Evolutionary conservation across 805 yeast species (phyloP).

Genomic region (Debaryomyces tyrocola): DNA sequence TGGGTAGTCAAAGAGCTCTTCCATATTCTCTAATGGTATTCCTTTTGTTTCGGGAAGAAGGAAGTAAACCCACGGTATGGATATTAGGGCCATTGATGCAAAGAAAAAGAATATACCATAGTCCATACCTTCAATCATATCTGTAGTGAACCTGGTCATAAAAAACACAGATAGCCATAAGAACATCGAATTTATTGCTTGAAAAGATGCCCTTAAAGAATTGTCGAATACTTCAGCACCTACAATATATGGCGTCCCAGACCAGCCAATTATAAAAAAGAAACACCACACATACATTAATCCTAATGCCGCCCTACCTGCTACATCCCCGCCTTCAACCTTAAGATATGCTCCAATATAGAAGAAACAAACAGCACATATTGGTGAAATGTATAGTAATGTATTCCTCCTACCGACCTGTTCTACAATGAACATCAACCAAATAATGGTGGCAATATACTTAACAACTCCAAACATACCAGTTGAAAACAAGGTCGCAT

Average conservation of each 20-base stretch:
- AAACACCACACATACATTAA: slow-evolving; percentile 48
- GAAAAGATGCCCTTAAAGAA: slow-evolving; percentile 41
- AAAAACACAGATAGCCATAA: slow-evolving; percentile 54
- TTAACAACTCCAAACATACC: slow-evolving; percentile 55
- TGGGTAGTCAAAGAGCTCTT: no score
- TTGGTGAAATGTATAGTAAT: slow-evolving; percentile 33
- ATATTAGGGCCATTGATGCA: slow-evolving; percentile 27
- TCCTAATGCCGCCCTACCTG: slow-evolving; percentile 47
- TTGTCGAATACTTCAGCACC: slow-evolving; percentile 47
- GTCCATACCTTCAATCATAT: slow-evolving; percentile 43
- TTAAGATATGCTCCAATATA: slow-evolving; percentile 50
- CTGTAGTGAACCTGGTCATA: slow-evolving; percentile 46
- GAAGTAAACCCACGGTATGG: slow-evolving; percentile 27
- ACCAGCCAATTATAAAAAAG: slow-evolving; percentile 44
- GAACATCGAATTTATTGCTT: slow-evolving; percentile 43
- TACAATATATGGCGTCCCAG: slow-evolving; percentile 49
- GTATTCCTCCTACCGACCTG: slow-evolving; percentile 46
- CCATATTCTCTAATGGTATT: slow-evolving; percentile 17
- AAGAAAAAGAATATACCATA: slow-evolving; percentile 48
- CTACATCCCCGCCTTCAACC: slow-evolving; percentile 27
- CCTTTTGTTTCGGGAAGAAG: slow-evolving; percentile 40
- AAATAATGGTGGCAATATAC: slow-evolving; percentile 43
- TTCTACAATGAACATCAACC: slow-evolving; percentile 49
- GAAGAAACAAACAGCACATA: slow-evolving; percentile 46
- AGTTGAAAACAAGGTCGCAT: slow-evolving; percentile 49